phyloP scores from a whole-genome alignment of 805 yeast genomes.

The Blastobotrys mokoenaii region DNA sequence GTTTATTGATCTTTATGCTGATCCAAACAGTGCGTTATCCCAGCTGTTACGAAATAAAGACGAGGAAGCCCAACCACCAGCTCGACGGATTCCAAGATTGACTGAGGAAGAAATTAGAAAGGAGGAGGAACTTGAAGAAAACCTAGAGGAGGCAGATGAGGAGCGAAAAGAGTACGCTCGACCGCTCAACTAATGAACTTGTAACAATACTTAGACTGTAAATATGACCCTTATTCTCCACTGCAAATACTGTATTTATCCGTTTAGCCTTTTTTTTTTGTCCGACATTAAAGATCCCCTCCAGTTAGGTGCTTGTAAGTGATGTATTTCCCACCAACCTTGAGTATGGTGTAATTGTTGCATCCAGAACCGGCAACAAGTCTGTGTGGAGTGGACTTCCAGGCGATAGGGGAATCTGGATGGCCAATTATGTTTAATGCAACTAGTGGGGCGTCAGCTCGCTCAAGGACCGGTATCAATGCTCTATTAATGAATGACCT shows the following conservation, averaged over 20 bases:
- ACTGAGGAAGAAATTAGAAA: slow-evolving; percentile 25
- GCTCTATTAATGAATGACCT: no score
- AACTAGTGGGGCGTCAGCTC: no score
- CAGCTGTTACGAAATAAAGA: slow-evolving; percentile 17
- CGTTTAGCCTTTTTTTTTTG: no score
- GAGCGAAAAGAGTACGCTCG: neutral
- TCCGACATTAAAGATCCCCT: neutral
- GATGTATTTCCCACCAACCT: neutral
- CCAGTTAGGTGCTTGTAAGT: neutral
- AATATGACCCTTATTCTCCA: neutral
- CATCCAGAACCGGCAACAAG: slow-evolving; percentile 14
- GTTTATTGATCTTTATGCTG: slow-evolving; percentile 42
- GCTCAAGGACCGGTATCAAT: no score
- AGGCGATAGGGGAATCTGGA: slow-evolving; percentile 14
- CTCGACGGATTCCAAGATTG: neutral
- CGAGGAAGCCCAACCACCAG: slow-evolving; percentile 9
- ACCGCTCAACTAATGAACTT: neutral
- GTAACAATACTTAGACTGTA: neutral
- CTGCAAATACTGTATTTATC: no score
- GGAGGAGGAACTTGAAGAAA: slow-evolving; percentile 22
- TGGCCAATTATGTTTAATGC: no score
- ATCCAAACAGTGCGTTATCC: slow-evolving; percentile 40
- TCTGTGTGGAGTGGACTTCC: slow-evolving; percentile 17
- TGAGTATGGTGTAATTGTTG: slow-evolving; percentile 14
- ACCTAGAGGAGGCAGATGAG: slow-evolving; percentile 14